Evolutionary conservation across 805 yeast species (phyloP), one percentile per base, ranked within the genome.

Genomic region (Pichia ethanolica): DNA sequence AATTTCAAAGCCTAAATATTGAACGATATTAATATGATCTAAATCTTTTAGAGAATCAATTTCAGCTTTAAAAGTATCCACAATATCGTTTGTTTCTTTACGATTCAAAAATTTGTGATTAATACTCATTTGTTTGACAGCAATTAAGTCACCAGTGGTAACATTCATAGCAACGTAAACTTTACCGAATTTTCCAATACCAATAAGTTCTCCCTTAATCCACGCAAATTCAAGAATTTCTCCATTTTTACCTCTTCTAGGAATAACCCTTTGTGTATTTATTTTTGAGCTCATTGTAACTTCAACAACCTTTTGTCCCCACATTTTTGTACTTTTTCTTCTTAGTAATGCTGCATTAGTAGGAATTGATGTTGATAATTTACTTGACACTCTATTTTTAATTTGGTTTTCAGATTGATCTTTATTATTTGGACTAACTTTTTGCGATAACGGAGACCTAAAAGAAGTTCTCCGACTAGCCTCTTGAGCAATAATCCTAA

Each of bases 71-170:
- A 93, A 71, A 0, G 97, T 95, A 47, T 84, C 93, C 42, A 89
- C 76, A 2, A 84, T 86, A 49, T 80, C 89, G 30, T 70, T 65
- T 3, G 74, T 69, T 45, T 77, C 74, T 27, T 73, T 70, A 44
- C 72, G 70, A 45, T 67, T 71, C 20, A 69, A 58, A 35, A 72
- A 61, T 48, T 69, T 65, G 4, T 60, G 54, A 0, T 87, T 82
- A 11, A 84, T 83, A 39, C 77, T 82, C 3, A 91, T 97, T 66
- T 93, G 99, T 62, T 93, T 93, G 3, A 93, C 99, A 0, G 99
- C 99, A 71, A 93, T 85, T 96, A 93, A 89, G 60, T 93, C 99
- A 48, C 98, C 98, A 0, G 96, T 89, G 1, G 98, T 93, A 14
- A 89, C 90, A 65, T 93, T 93, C 61, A 93, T 74, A 1, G 96